Conservation (phyloP, 768 basidiomycete genomes). For the Nevesoporus exiguus region DNA sequence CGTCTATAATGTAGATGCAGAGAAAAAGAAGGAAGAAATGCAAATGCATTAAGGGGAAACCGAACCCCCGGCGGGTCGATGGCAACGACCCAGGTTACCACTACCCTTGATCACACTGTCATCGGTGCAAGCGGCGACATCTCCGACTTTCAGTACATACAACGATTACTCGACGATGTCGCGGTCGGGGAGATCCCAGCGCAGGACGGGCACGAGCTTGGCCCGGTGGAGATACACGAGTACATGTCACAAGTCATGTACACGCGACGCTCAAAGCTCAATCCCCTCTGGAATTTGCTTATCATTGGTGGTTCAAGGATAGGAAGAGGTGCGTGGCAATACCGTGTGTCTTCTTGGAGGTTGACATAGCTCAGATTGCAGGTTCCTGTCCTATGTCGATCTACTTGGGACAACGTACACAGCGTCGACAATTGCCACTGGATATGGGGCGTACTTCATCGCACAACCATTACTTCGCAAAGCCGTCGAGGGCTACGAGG, state of each 20-base stretch:
- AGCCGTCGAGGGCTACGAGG: constrained; percentile 81
- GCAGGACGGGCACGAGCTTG: constrained; percentile 80
- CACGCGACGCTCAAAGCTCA: constrained; percentile 75
- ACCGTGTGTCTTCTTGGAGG: not conserved
- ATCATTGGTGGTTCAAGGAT: constrained; percentile 87
- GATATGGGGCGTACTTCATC: constrained; percentile 89
- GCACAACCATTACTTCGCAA: constrained; percentile 90
- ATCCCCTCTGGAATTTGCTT: constrained; percentile 94
- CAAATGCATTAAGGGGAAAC: constrained; percentile 46
- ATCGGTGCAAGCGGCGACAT: constrained; percentile 95
- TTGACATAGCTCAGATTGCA: constrained; percentile 29
- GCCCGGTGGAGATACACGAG: constrained; percentile 89
- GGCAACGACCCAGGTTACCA: constrained; percentile 68
- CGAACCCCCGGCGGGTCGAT: constrained; percentile 87
- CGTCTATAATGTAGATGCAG: not conserved
- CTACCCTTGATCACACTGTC: constrained; percentile 70
- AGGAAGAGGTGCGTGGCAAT: constrained; percentile 60
- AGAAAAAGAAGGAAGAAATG: not conserved
- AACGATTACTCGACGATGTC: constrained; percentile 72
- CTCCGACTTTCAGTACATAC: constrained; percentile 95
- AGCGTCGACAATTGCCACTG: constrained; percentile 90
- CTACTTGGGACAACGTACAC: constrained; percentile 95
- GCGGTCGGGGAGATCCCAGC: constrained; percentile 75
- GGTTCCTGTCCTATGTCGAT: constrained; percentile 93
- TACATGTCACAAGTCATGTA: constrained; percentile 93